Evolutionary conservation across 139 green algal species (phyloP).

Genomic region (Dunaliella sp.): DNA sequence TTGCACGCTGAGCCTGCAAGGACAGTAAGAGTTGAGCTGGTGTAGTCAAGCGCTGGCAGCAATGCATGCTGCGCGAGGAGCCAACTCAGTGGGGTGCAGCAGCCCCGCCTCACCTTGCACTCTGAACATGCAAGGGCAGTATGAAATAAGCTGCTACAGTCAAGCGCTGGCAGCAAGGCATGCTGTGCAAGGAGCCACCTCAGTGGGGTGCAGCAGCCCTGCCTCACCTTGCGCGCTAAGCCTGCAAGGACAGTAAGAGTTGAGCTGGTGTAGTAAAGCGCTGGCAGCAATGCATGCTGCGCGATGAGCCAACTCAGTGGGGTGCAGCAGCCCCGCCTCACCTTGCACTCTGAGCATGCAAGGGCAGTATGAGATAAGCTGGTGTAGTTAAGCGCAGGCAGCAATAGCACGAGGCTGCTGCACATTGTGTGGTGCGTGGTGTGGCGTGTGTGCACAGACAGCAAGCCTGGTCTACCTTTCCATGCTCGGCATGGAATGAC

Average conservation of each 20-base stretch:
- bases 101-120: conserved; percentile 4
- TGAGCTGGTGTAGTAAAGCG: too few species aligned
- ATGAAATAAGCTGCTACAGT: too few species aligned
- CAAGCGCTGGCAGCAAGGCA: too few species aligned
- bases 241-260: background rate
- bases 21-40: background rate
- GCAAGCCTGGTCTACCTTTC: too few species aligned
- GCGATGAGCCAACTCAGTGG: conserved; percentile 2
- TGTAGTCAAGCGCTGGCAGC: too few species aligned
- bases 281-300: too few species aligned
- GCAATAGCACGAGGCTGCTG: too few species aligned
- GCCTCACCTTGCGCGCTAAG: background rate
- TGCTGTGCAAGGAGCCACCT: conserved; percentile 19
- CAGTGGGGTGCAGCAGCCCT: background rate
- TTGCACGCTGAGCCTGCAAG: background rate
- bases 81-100: conserved; percentile 10
- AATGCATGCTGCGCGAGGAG: conserved; percentile 11
- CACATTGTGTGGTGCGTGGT: too few species aligned
- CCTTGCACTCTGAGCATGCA: background rate
- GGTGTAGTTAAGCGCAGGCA: too few species aligned
- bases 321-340: conserved; percentile 1
- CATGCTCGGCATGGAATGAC: too few species aligned
- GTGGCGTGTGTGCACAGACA: too few species aligned
- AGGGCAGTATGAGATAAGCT: background rate
- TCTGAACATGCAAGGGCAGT: background rate